Base-by-base conservation (phyloP, 768 basidiomycete genomes). In the Russula sp. region DNA sequence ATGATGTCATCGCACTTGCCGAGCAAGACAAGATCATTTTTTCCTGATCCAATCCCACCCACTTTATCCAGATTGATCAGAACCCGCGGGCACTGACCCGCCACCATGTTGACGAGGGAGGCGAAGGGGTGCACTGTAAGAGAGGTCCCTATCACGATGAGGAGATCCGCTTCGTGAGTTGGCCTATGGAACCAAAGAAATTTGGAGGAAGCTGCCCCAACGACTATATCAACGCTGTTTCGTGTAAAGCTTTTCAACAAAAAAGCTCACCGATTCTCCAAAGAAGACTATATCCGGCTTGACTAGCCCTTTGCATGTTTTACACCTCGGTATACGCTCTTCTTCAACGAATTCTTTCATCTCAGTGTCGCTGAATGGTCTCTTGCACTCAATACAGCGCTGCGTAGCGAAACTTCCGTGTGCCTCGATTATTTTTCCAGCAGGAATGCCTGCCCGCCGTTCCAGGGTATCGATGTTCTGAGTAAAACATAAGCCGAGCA, bases 241-340 rank as follows among this genome's bases (percentile, higher is more conserved):
- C 18, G 6, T 36, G 34, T 24, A n/a, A 24, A 18, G 16, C 2
- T 28, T 20, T 20, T 26, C n/a, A 20, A 42, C 0, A 20, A 62
- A 16, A n/a, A 26, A 20, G 76, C 85, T 36, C 71, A 89, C 87
- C 42, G 80, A 72, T 75, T 93, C 90, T 26, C 94, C 93, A 70
- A 96, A 95, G 76, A 96, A 95, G 14, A 96, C 91, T 49, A 96
- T 96, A 71, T 96, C 90, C n/a, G 93, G 93, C 74, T 95, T 94
- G 18, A 94, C 86, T 44, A 92, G 78, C 0, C 92, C 92, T 1
- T 76, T 78, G 67, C 93, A 94, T 24, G 70, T 61, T 38, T 79
- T 71, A 72, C 96, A 98, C 54, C 76, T 80, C 6, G 94, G 86
- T 16, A 91, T 84, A 65, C 83, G 74, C 48, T 85, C 85, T n/a